Percentiles rank a stretch among this genome's conserved stretches.
Evolutionary conservation across 2,329 filamentous ascomycete genomes (phyloP).

Genomic region (Myotisia sp.): DNA sequence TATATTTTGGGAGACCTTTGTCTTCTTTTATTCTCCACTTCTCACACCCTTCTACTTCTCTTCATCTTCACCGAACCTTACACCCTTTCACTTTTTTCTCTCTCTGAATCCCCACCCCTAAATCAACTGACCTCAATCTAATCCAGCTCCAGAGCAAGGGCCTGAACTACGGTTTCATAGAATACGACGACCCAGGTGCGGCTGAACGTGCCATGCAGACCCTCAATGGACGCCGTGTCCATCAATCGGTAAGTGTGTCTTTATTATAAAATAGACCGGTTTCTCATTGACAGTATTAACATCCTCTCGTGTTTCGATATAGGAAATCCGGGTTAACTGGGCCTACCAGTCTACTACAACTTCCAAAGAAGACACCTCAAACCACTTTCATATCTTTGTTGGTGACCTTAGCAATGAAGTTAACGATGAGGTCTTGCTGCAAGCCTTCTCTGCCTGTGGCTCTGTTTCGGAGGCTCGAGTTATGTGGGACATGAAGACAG

Average conservation of each 20-base stretch:
- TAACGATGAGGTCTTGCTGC: conserved; percentile 84
- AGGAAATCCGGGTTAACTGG: conserved; percentile 99
- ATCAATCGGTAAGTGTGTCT: conserved; percentile 64
- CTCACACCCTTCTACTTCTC: conserved; percentile 8
- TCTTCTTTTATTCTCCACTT: too few relatives aligned
- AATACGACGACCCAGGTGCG: conserved; percentile 93
- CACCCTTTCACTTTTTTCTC: too few relatives aligned
- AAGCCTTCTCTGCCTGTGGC: conserved; percentile 92
- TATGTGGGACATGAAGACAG: conserved; percentile 99
- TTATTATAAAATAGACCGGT: conserved; percentile 3
- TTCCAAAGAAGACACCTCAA: conserved; percentile 93
- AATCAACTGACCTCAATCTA: conserved; percentile 1
- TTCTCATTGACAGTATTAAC: conserved; percentile 11
- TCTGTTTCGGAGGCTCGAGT: conserved; percentile 93
- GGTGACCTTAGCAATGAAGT: conserved; percentile 97
- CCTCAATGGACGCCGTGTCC: conserved; percentile 84
- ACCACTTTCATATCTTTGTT: conserved; percentile 98
- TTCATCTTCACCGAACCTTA: not conserved
- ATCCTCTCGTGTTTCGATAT: too few relatives aligned
- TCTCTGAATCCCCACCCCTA: conserved; percentile 1
- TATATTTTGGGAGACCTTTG: too few relatives aligned
- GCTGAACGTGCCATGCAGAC: conserved; percentile 96
- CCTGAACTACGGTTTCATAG: conserved; percentile 97
- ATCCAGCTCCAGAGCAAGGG: conserved; percentile 60
- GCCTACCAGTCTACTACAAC: conserved; percentile 91